Conservation (phyloP, 2,329 filamentous ascomycete genomes). For the Blastomyces silverae region DNA sequence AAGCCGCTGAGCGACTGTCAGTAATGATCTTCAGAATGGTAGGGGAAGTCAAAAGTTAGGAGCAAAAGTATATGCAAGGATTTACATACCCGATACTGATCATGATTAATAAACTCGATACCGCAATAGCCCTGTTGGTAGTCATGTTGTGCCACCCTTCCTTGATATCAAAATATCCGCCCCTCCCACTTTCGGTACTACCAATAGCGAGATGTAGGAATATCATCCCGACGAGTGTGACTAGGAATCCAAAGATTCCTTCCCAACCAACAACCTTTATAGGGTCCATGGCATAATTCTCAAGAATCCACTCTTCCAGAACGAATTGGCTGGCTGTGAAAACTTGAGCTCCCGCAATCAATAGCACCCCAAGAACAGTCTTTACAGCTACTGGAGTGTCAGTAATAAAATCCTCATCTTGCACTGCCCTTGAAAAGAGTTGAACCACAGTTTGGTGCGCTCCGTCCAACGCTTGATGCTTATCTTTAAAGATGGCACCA, state of each 20-base stretch:
- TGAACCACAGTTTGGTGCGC: slow-evolving; percentile 22
- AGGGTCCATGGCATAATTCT: slow-evolving; percentile 70
- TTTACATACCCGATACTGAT: slow-evolving; percentile 79
- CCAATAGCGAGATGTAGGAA: slow-evolving; percentile 73
- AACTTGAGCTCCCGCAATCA: slow-evolving; percentile 91
- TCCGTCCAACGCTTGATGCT: slow-evolving; percentile 36
- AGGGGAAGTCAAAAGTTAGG: not conserved
- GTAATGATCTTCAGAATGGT: slow-evolving; percentile 15
- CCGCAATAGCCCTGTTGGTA: slow-evolving; percentile 60
- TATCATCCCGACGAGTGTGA: slow-evolving; percentile 73
- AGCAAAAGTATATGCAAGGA: slow-evolving; percentile 2
- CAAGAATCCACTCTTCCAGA: slow-evolving; percentile 86
- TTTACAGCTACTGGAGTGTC: slow-evolving; percentile 53
- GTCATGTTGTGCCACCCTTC: slow-evolving; percentile 81
- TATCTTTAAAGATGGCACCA: slow-evolving; percentile 69
- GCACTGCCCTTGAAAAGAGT: slow-evolving; percentile 37
- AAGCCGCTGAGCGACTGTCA: slow-evolving; percentile 59
- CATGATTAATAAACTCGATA: slow-evolving; percentile 88
- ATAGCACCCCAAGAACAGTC: slow-evolving; percentile 73
- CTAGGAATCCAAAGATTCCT: slow-evolving; percentile 77
- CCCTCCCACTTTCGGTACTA: slow-evolving; percentile 61
- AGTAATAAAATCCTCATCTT: slow-evolving; percentile 40
- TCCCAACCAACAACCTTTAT: slow-evolving; percentile 95
- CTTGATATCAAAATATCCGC: slow-evolving; percentile 83
- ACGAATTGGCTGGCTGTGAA: slow-evolving; percentile 97